Percentiles rank a stretch among this genome's conserved stretches.
Conservation (phyloP, 2,329 filamentous ascomycete species). For the Dactylonectria macrodidyma region DNA sequence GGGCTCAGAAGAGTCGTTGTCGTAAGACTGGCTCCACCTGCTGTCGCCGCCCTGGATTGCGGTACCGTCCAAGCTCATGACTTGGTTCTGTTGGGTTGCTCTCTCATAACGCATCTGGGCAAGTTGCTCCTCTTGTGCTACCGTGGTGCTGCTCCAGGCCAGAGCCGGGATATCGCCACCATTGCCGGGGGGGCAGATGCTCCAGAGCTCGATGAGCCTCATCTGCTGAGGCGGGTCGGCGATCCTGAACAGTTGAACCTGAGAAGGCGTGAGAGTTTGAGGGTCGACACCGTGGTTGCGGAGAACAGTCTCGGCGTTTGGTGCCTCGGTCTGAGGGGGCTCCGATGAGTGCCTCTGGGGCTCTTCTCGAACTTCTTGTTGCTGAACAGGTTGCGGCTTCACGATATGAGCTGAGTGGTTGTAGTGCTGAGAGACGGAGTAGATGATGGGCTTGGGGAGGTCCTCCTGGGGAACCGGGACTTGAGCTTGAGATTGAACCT, state of each 20-base stretch:
- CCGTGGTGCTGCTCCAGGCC: constrained; percentile 66
- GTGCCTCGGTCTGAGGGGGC: constrained; percentile 63
- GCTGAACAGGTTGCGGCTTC: constrained; percentile 53
- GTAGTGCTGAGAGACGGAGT: constrained; percentile 87
- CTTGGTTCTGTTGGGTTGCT: constrained; percentile 56
- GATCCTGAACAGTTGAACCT: constrained; percentile 83
- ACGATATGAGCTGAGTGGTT: constrained; percentile 79
- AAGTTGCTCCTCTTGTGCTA: constrained; percentile 72
- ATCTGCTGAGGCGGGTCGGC: constrained; percentile 81
- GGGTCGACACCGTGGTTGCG: constrained; percentile 79
- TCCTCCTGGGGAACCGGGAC: constrained; percentile 43
- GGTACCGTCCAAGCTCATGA: constrained; percentile 70
- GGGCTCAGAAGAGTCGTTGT: constrained; percentile 76
- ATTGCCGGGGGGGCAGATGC: constrained; percentile 80
- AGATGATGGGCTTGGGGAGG: constrained; percentile 68
- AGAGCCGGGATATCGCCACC: constrained; percentile 67
- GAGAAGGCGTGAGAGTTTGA: constrained; percentile 77
- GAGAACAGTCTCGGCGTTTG: constrained; percentile 72
- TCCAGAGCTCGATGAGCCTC: constrained; percentile 88
- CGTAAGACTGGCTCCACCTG: constrained; percentile 62
- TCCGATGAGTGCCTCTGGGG: constrained; percentile 65
- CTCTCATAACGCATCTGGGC: constrained; percentile 72
- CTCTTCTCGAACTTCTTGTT: constrained; percentile 51
- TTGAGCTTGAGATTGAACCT: constrained; percentile 15
- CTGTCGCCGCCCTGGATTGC: constrained; percentile 67